Evolutionary conservation across 192 early-diverging fungal species (phyloP).

Genomic region (Coemansia sp.): DNA sequence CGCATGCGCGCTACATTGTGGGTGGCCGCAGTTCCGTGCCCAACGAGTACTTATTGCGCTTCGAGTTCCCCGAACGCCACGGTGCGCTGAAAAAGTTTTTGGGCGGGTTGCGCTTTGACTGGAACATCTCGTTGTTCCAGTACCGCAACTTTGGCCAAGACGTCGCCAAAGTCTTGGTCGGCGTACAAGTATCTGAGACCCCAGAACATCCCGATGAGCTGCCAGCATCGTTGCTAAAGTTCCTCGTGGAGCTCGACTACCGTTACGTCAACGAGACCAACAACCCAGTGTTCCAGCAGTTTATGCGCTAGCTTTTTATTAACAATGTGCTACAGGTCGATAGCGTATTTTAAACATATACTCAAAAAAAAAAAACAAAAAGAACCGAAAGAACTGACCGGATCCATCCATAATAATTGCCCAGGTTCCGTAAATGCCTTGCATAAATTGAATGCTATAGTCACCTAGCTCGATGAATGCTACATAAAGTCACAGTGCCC

Average conservation of each 20-base stretch:
- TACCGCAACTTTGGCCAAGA: conserved; percentile 97
- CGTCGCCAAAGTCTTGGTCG: conserved; percentile 89
- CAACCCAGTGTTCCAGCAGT: conserved; percentile 86
- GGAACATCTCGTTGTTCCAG: conserved; percentile 91
- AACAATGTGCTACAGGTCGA: neutral
- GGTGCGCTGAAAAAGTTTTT: conserved; percentile 91
- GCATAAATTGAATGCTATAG: too few relatives aligned
- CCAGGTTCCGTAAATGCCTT: too few relatives aligned
- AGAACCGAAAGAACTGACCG: too few relatives aligned
- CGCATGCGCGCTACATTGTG: conserved; percentile 92
- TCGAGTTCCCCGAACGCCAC: conserved; percentile 94
- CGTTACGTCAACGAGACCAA: conserved; percentile 90
- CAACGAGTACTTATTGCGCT: conserved; percentile 89
- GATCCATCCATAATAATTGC: too few relatives aligned
- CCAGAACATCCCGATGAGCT: conserved; percentile 37
- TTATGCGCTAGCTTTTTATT: conserved; percentile 55
- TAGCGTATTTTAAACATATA: neutral
- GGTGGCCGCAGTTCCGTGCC: conserved; percentile 77
- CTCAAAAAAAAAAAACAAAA: too few relatives aligned
- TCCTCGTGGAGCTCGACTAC: conserved; percentile 79
- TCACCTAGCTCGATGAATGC: neutral
- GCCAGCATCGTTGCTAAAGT: conserved; percentile 64
- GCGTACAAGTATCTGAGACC: conserved; percentile 84
- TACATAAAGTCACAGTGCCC: conserved; percentile 58
- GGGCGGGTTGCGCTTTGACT: conserved; percentile 60